phyloP scores from a whole-genome alignment of 257 asterid genomes.

The Handroanthus guayacan region DNA sequence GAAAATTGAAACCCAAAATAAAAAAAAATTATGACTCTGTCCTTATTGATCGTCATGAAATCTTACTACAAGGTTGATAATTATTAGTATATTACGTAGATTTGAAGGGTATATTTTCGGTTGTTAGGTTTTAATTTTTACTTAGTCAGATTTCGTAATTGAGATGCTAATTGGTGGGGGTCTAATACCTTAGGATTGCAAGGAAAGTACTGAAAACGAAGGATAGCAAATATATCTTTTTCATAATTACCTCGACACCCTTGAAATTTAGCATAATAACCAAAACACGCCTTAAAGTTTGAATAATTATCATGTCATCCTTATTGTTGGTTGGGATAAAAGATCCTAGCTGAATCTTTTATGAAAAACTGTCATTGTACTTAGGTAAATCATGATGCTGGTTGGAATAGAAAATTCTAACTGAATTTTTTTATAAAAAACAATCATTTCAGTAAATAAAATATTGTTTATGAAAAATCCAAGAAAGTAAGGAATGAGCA shows the following conservation, averaged over 20 bases:
- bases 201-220: constrained; percentile 34
- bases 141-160: constrained; percentile 14
- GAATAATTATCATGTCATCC: no score
- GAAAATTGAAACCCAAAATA: no score
- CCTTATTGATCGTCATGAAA: background rate
- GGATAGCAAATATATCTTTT: constrained; percentile 8
- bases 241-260: background rate
- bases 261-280: no score
- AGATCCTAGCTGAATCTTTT: no score
- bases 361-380: no score
- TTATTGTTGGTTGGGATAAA: no score
- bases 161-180: constrained; percentile 29
- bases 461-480: background rate
- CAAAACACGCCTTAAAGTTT: no score
- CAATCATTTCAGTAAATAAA: background rate
- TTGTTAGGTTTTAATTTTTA: constrained; percentile 16
- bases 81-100: background rate
- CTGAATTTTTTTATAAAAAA: no score
- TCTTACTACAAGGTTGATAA: background rate
- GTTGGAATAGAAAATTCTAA: no score
- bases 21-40: no score
- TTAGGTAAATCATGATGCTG: no score
- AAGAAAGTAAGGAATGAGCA: background rate
- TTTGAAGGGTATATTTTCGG: background rate
- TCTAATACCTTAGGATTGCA: background rate